Evolutionary conservation across 2,329 filamentous ascomycete genomes (phyloP).

Genomic region (Colletotrichum sansevieriae): DNA sequence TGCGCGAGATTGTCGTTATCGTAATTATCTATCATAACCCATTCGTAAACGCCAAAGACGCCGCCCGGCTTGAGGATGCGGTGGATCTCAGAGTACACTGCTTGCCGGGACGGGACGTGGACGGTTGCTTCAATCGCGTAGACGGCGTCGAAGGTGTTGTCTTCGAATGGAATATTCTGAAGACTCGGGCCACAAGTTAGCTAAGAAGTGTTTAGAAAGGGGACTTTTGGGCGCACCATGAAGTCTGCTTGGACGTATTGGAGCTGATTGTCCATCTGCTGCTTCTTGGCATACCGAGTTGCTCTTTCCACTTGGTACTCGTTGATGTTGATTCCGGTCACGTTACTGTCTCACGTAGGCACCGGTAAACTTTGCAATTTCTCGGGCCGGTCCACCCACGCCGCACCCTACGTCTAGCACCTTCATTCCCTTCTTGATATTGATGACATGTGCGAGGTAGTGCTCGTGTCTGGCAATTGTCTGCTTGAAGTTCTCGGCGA

Average conservation of each 20-base stretch:
- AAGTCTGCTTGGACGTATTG: conserved; percentile 96
- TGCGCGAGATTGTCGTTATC: conserved; percentile 90
- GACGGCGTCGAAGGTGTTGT: conserved; percentile 92
- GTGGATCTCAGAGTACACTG: conserved; percentile 95
- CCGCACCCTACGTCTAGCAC: conserved; percentile 97
- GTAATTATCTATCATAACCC: conserved; percentile 97
- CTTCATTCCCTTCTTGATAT: conserved; percentile 86
- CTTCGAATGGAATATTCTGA: conserved; percentile 72
- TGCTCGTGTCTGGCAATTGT: conserved; percentile 97
- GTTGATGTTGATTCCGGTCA: conserved; percentile 97
- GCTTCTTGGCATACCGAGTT: conserved; percentile 84
- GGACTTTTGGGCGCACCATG: conserved; percentile 70
- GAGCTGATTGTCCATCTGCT: conserved; percentile 83
- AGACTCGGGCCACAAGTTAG: not conserved
- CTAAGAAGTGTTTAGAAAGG: not conserved
- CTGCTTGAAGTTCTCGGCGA: conserved; percentile 88
- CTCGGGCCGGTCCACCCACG: conserved; percentile 93
- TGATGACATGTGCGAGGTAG: conserved; percentile 92
- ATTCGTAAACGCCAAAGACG: conserved; percentile 97
- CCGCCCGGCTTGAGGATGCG: conserved; percentile 96
- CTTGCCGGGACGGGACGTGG: conserved; percentile 90
- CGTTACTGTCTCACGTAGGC: conserved; percentile 87
- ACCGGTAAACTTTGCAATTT: conserved; percentile 96
- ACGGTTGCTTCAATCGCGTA: conserved; percentile 98
- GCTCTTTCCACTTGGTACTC: conserved; percentile 98